phyloP scores from a whole-genome alignment of 257 asterid species.

The Lithospermum erythrorhizon region DNA sequence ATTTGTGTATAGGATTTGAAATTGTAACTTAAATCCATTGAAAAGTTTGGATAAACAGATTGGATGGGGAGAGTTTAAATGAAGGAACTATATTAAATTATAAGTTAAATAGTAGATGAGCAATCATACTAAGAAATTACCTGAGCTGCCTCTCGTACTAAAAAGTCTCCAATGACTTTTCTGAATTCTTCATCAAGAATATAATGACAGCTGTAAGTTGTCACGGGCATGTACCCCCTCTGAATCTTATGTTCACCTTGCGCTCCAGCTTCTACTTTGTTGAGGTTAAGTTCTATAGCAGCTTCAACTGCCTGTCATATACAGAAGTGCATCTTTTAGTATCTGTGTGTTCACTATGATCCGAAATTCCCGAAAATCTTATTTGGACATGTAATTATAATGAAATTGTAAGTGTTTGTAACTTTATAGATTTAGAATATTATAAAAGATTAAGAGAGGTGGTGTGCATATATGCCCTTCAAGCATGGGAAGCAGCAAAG shows the following conservation, averaged over 20 bases:
- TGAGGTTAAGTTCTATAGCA: conserved; percentile 79
- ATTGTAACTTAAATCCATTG: no score
- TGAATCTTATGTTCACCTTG: conserved; percentile 98
- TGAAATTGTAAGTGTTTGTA: background rate
- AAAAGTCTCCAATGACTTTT: conserved; percentile 53
- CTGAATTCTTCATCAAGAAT: conserved; percentile 67
- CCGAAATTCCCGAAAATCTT: background rate
- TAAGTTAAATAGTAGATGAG: no score
- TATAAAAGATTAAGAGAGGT: background rate
- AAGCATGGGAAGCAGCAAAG: background rate
- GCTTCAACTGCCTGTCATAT: conserved; percentile 85
- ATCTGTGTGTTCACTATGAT: background rate
- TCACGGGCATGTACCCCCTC: conserved; percentile 84
- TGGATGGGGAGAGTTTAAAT: background rate
- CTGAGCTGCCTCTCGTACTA: conserved; percentile 81
- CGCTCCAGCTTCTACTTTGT: conserved; percentile 92
- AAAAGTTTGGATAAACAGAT: background rate
- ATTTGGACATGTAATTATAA: background rate
- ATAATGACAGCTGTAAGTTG: conserved; percentile 83
- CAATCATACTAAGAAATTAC: conserved; percentile 16
- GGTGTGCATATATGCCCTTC: background rate
- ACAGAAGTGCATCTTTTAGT: conserved; percentile 9
- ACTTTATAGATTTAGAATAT: background rate
- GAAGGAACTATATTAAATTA: no score
- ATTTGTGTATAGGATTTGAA: no score